Evolutionary conservation across 2,329 filamentous ascomycete species (phyloP).

Genomic region (Cryphonectria japonica): DNA sequence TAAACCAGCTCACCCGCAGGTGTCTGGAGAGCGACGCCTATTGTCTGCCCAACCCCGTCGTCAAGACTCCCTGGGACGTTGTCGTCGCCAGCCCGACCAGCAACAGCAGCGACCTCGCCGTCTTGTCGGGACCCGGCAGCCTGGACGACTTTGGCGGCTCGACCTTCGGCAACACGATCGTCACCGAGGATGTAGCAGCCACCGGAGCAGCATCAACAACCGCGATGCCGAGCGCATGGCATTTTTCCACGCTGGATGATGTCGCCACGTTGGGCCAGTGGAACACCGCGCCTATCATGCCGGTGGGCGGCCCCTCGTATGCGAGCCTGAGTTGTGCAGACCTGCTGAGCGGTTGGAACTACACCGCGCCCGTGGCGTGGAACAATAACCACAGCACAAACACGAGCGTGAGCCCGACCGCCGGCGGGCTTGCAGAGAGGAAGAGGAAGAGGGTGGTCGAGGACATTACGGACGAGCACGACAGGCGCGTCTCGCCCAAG

Average conservation of each 20-base stretch:
- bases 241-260: constrained; percentile 20
- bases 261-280: constrained; percentile 23
- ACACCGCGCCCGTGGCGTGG: constrained; percentile 27
- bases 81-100: constrained; percentile 17
- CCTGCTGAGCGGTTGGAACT: constrained; percentile 25
- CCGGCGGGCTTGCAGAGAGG: constrained; percentile 8
- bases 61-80: constrained; percentile 13
- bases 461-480: constrained; percentile 13
- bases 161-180: constrained; percentile 10
- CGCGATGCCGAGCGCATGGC: constrained; percentile 10
- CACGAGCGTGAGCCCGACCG: not conserved
- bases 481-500: constrained; percentile 26
- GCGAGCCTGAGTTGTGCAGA: constrained; percentile 25
- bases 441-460: constrained; percentile 25
- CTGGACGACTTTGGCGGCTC: constrained; percentile 21
- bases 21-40: constrained; percentile 28
- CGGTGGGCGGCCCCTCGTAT: not conserved
- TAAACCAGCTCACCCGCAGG: constrained; percentile 24
- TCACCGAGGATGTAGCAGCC: constrained; percentile 19
- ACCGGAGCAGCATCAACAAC: not conserved
- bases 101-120: constrained; percentile 13
- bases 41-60: constrained; percentile 18
- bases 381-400: not conserved
- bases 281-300: constrained; percentile 26
- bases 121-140: constrained; percentile 11